Base-by-base conservation (phyloP, 129 eudicot species). In the Lonicera japonica region DNA sequence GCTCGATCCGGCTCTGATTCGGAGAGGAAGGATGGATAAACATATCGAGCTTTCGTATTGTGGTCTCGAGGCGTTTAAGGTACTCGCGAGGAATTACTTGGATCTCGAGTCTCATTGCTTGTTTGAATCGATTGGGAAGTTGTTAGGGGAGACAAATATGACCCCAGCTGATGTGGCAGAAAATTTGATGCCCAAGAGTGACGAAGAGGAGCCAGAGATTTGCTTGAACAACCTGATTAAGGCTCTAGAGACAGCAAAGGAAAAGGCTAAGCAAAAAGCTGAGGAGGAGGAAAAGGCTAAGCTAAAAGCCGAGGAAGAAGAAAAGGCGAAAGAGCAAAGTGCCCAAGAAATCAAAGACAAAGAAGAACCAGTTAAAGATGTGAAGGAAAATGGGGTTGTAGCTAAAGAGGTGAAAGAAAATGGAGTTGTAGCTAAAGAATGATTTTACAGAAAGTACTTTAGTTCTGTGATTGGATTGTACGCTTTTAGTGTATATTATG, bases 41-140 rank as follows among this genome's bases (percentile, higher is more conserved):
- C 58, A 54, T 21, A 54, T 54, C 13, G 25, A 54, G 20, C 58
- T 54, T 1, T 54, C 58, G 25, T 54, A 54, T 21, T 54, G 58
- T 21, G 9, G 58, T 21, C 23, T 21, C 15, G 61, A 56, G 24
- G 61, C 61, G 18, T 56, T 56, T 23, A 56, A 56, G 61, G 40
- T 56, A 16, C 61, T 56, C 8, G 61, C 61, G 25, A 23, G 39
- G 61, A 56, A 56, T 25, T 56, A 56, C 8, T 56, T 56, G 61
- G 61, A 56, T 25, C 8, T 56, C 4, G 40, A 23, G 8, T 23
- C 39, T 8, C 40, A 56, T 16, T 0, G 11, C 2, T 12, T 56
- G 29, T 56, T 54, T 21, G 0, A 9, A 9, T 1, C 58, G 4
- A 54, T 54, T 21, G 13, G 29, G 11, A 21, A 21, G 15, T 54